Evolutionary conservation across 805 yeast species (phyloP), one percentile per base, ranked within the genome.

Genomic region (Candida cerambycidarum): DNA sequence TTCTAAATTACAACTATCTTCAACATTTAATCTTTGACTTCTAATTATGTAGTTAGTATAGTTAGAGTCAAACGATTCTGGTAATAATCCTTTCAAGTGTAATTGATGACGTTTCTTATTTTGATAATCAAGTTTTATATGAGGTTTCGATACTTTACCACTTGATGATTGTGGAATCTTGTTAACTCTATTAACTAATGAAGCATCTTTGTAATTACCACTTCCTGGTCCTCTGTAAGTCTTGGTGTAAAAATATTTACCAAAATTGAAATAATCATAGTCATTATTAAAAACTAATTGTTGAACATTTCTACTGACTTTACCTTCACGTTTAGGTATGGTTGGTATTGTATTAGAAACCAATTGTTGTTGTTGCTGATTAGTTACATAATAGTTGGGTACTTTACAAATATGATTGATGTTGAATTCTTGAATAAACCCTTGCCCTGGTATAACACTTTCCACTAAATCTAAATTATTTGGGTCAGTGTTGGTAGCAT

Each of bases 151-250:
- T 4, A 51, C 21, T 11, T 28, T 32, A 5, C 40, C 41, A 10
- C 23, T 16, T 12, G 17, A 12, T 14, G 37, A 32, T 4, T 29
- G 27, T 5, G 58, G 65, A 33, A 70, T 61, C 39, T 59, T 59
- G 51, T 68, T 70, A 46, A 70, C 65, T 32, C 64, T 56, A 46
- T 65, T 69, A 46, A 67, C 62, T 31, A 70, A 48, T 2, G 73
- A 64, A 1, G 71, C 73, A 50, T 70, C 76, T 47, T 70, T 70
- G 49, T 67, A 70, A 44, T 69, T 70, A 2, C 76, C 75, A 33
- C 69, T 63, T 1, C 76, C 76, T 2, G 74, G 75, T 0, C 76
- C 76, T 35, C 75, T 57, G 42, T 67, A 68, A 25, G 63, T 58
- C 46, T 67, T 67, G 16, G 63, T 59, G 46, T 69, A 70, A 48